Conservation (phyloP, 108 stramenopile species). For the Fistulifera pelliculosa region DNA sequence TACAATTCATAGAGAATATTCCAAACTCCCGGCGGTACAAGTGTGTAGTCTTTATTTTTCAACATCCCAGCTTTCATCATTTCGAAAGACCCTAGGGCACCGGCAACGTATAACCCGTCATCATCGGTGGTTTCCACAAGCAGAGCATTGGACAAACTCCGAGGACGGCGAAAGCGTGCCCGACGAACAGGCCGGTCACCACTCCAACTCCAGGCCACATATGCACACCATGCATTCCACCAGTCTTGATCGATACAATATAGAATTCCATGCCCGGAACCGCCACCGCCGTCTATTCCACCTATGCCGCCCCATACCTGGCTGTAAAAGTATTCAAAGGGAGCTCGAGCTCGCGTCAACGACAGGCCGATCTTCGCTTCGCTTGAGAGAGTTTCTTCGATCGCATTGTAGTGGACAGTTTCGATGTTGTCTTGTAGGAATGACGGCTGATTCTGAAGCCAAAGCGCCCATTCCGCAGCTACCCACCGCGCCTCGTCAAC, state of each 20-base stretch:
- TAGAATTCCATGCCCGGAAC: slow-evolving; percentile 62
- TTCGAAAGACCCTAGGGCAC: slow-evolving; percentile 72
- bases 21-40: slow-evolving; percentile 78
- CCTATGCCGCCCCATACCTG: slow-evolving; percentile 70
- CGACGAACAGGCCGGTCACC: slow-evolving; percentile 12
- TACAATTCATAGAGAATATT: slow-evolving; percentile 81
- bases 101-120: slow-evolving; percentile 27
- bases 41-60: slow-evolving; percentile 46
- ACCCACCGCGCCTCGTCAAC: slow-evolving; percentile 2
- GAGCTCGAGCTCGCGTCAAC: too few relatives aligned
- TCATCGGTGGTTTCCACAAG: slow-evolving; percentile 54
- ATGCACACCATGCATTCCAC: slow-evolving; percentile 75
- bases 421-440: neutral
- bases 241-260: slow-evolving; percentile 72
- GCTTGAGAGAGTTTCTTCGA: neutral
- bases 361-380: neutral
- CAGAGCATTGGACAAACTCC: slow-evolving; percentile 52
- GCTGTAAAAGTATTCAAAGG: neutral
- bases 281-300: slow-evolving; percentile 68
- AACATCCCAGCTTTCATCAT: slow-evolving; percentile 36
- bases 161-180: slow-evolving; percentile 31
- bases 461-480: neutral
- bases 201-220: slow-evolving; percentile 59
- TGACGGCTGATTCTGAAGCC: neutral
- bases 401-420: neutral